Conservation (phyloP, 768 basidiomycete species). For the Mrakia frigida region DNA sequence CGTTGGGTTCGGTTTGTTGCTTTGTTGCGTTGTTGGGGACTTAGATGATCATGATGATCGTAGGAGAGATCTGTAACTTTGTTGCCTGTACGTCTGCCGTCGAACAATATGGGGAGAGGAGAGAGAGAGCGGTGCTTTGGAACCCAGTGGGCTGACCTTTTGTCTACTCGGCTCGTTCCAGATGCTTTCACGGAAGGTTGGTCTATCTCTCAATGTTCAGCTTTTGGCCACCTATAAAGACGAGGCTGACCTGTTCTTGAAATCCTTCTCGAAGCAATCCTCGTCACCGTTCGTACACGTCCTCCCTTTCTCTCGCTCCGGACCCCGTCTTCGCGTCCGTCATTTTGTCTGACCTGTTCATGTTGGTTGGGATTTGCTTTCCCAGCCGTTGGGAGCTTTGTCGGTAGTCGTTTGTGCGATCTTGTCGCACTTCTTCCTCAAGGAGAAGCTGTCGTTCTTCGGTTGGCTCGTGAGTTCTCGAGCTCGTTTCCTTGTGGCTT, state of each 20-base stretch:
- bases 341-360: constrained; percentile 41
- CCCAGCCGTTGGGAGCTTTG: constrained; percentile 78
- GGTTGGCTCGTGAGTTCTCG: constrained; percentile 80
- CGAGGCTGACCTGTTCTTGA: neutral
- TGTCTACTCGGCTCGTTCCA: constrained; percentile 41
- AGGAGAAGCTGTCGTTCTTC: constrained; percentile 88
- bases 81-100: constrained; percentile 37
- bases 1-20: neutral
- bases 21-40: too few relatives aligned
- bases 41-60: constrained; percentile 88
- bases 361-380: constrained; percentile 14
- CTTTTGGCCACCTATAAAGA: too few relatives aligned
- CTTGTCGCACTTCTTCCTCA: constrained; percentile 55
- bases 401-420: constrained; percentile 74
- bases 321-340: neutral
- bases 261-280: constrained; percentile 55
- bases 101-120: neutral
- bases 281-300: constrained; percentile 57
- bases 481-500: neutral
- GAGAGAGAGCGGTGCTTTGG: neutral
- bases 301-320: neutral
- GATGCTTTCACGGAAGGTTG: constrained; percentile 75
- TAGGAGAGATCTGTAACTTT: constrained; percentile 54
- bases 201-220: neutral
- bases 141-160: constrained; percentile 16